A percentile compares a stretch with the other conserved stretches of the same genome.
Evolutionary conservation across 495 filamentous ascomycete species (phyloP).

Genomic region (Parachaetomium inaequale): DNA sequence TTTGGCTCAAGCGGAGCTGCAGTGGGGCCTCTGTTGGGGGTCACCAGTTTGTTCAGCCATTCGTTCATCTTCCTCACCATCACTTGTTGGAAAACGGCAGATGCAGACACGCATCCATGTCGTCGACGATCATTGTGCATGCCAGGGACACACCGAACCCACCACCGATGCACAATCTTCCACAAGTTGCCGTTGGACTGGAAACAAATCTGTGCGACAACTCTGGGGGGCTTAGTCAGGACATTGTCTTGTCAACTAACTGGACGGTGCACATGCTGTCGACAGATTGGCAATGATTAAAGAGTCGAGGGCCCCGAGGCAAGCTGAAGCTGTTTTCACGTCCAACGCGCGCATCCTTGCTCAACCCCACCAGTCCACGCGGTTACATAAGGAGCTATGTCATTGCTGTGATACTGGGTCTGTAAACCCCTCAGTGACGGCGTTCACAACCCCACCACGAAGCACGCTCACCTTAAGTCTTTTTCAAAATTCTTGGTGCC

Average conservation of each 20-base stretch:
- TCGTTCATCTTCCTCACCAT: no score
- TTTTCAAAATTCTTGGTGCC: neutral
- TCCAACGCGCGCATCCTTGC: no score
- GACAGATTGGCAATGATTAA: neutral
- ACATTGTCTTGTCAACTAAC: neutral
- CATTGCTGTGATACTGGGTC: constrained; percentile 10
- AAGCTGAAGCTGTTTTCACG: no score
- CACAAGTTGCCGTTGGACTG: neutral
- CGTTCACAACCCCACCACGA: constrained; percentile 5
- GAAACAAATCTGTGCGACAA: neutral
- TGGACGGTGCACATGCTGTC: neutral
- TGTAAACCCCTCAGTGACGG: constrained; percentile 15
- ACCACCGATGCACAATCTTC: no score
- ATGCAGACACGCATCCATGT: no score
- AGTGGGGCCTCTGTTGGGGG: neutral
- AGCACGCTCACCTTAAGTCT: neutral
- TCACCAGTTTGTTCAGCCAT: neutral
- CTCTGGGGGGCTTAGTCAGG: neutral
- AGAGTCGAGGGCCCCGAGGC: neutral
- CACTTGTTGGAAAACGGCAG: no score
- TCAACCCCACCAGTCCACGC: neutral
- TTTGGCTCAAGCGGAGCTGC: neutral
- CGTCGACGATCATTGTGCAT: no score
- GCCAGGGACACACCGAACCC: no score
- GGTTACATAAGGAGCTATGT: constrained; percentile 19